These are phyloP conservation scores for Cercospora berteroae DNA, from an alignment of 2,329 filamentous ascomycete genomes.

Conservation along the genomic window DNA sequence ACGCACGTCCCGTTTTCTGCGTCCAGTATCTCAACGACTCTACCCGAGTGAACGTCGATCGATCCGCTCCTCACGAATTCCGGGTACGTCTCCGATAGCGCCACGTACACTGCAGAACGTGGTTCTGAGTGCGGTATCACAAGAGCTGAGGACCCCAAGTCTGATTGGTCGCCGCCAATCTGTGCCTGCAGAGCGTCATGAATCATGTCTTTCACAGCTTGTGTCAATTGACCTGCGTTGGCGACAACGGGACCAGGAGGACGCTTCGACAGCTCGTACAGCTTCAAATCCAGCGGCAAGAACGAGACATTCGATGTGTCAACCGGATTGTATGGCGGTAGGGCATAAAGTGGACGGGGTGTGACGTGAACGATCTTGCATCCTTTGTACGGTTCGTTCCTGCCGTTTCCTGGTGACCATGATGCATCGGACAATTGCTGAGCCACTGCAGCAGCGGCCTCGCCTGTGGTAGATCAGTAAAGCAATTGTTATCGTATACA, in stretches of 20 bases:
- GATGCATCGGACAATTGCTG: slow-evolving; percentile 65
- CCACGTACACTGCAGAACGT: slow-evolving; percentile 47
- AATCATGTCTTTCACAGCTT: slow-evolving; percentile 45
- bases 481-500: background rate
- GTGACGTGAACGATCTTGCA: slow-evolving; percentile 67
- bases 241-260: slow-evolving; percentile 59
- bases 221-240: slow-evolving; percentile 61
- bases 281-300: slow-evolving; percentile 68
- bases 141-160: slow-evolving; percentile 33
- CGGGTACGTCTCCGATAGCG: slow-evolving; percentile 68
- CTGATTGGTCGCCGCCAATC: slow-evolving; percentile 48
- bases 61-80: slow-evolving; percentile 68
- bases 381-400: slow-evolving; percentile 31
- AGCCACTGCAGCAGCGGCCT: slow-evolving; percentile 71
- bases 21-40: slow-evolving; percentile 33
- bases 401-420: slow-evolving; percentile 48
- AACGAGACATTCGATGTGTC: slow-evolving; percentile 52
- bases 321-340: slow-evolving; percentile 55
- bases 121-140: slow-evolving; percentile 20
- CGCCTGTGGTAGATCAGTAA: slow-evolving; percentile 45
- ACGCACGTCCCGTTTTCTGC: slow-evolving; percentile 13
- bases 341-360: slow-evolving; percentile 68
- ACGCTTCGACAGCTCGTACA: slow-evolving; percentile 67
- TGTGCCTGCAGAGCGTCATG: slow-evolving; percentile 35
- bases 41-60: slow-evolving; percentile 43